Evolutionary conservation across 306 rosid genomes (phyloP).

Genomic region (Sechiopsis laciniata): DNA sequence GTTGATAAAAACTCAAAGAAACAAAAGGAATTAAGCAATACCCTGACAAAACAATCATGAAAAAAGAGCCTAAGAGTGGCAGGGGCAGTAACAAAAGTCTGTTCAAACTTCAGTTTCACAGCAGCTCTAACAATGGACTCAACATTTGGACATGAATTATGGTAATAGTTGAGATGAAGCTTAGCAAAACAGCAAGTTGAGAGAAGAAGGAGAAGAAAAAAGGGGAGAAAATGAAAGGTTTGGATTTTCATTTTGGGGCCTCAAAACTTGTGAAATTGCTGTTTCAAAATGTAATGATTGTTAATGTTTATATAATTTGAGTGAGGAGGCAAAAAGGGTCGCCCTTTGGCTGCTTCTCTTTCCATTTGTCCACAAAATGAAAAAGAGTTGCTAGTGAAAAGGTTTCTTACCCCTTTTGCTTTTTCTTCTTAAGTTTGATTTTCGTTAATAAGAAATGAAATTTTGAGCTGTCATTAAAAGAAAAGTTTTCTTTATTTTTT

Average conservation of each 20-base stretch:
- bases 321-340: background rate
- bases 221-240: conserved; percentile 20
- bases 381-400: no score
- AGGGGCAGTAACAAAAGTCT: conserved; percentile 68
- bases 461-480: background rate
- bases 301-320: background rate
- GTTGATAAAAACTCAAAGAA: background rate
- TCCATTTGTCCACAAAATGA: background rate
- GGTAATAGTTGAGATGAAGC: conserved; percentile 46
- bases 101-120: conserved; percentile 49
- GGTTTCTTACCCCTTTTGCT: background rate
- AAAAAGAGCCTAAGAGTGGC: conserved; percentile 84
- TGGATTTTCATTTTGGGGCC: conserved; percentile 33
- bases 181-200: conserved; percentile 29
- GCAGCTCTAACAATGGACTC: conserved; percentile 59
- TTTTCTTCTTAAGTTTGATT: background rate
- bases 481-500: no score
- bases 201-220: conserved; percentile 32
- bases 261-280: background rate
- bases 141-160: conserved; percentile 59
- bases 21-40: conserved; percentile 3
- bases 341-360: background rate
- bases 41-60: conserved; percentile 85
- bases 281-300: conserved; percentile 4
- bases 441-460: background rate